phyloP scores from a whole-genome alignment of 1,284 basidiomycete species.

The Melampsora americana region DNA sequence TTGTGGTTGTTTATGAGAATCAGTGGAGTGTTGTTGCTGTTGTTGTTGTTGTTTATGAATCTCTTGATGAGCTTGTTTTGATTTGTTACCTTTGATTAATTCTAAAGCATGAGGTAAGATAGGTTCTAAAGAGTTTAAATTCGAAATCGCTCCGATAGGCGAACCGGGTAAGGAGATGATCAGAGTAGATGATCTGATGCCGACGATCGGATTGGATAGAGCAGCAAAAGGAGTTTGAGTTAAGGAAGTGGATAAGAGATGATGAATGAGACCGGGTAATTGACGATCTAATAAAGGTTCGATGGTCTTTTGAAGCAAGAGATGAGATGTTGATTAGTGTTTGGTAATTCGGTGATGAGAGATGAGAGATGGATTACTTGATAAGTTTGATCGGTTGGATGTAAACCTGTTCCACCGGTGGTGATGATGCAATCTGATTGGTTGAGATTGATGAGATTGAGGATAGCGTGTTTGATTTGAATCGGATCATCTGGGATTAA shows the following conservation, averaged over 20 bases:
- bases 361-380: neutral
- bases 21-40: too few relatives aligned
- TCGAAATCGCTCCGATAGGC: neutral
- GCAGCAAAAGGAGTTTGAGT: neutral
- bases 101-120: neutral
- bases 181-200: neutral
- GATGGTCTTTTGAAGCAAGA: neutral
- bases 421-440: neutral
- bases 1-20: too few relatives aligned
- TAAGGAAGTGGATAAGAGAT: neutral
- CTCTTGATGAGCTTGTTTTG: neutral
- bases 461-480: too few relatives aligned
- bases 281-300: neutral
- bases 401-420: neutral
- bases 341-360: slow-evolving; percentile 50
- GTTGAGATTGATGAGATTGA: too few relatives aligned
- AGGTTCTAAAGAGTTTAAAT: neutral
- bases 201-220: neutral
- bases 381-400: neutral
- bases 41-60: neutral
- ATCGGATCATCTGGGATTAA: too few relatives aligned
- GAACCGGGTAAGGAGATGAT: neutral
- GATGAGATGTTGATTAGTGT: neutral
- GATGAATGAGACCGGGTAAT: neutral
- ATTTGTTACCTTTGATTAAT: neutral